Evolutionary conservation across 495 filamentous ascomycete species (phyloP), one percentile per base, ranked within the genome.

Genomic region (Hypoxylon fragiforme): DNA sequence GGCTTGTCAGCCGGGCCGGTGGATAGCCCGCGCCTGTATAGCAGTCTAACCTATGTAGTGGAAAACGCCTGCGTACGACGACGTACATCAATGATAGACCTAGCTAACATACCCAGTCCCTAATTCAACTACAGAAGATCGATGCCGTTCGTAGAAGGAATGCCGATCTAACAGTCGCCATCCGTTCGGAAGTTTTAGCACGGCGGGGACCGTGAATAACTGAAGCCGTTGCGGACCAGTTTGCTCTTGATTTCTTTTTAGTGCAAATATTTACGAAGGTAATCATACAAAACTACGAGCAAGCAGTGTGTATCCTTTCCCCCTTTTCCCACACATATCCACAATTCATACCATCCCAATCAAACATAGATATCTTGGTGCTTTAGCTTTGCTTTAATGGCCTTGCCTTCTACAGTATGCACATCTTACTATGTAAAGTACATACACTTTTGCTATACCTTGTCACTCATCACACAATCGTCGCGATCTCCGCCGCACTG

Each of bases 151-250:
- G 13, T 12, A 39, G 37, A 24, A 28, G 34, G 26, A 36, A 51
- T 26, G 51, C 47, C 46, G 51, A 56, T 52, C 57, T 28, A 40
- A 52, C 57, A 38, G 15, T 28, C 35, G 37, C 42, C 14, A 43
- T 13, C 15, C 13, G 41, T 46, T 54, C 40, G 45, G 32, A 45
- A 36, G 44, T 50, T 51, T 60, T 55, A 50, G 18, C 36, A 51
- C 32, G 5, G n/a, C 41, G 34, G 20, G 24, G 20, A 55, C 45
- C 41, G 43, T 43, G 46, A 55, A 51, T 36, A 28, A 21, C 36
- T 46, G 31, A 54, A 42, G 50, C 44, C 32, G 34, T 49, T 35
- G 34, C 21, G 35, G 21, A 50, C 41, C 43, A 37, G 42, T 47
- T 37, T 37, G 30, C 24, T 37, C 14, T 24, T 14, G 15, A 39